Base-by-base conservation (phyloP, 2,329 filamentous ascomycete genomes). In the Hymenoscyphus occultus region DNA sequence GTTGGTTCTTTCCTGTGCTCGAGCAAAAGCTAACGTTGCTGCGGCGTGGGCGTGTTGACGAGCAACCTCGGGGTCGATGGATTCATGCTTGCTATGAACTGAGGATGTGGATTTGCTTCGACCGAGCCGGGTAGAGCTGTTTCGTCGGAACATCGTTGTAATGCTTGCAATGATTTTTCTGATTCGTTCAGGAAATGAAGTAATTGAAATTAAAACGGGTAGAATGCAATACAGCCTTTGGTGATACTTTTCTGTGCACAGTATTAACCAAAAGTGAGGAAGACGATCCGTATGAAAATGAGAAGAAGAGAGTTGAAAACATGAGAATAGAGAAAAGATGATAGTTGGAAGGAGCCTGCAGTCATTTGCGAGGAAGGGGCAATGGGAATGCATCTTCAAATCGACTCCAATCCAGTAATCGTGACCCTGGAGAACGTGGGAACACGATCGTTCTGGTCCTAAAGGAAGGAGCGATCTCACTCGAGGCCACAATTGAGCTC, bases 11-110 rank as follows among this genome's bases (percentile, higher is more conserved):
- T 78, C 78, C 62, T 79, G 79, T n/a, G 83, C 83, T 65, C 83
- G 80, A 6, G 78, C 74, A 72, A 85, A 90, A 1, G 88, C 89
- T 71, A 87, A 78, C 40, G 80, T 78, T 7, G 88, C 88, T 28
- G 88, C 88, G 48, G 83, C 81, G 48, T 86, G 82, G 7, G 88
- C 88, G 74, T 90, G 85, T 62, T 84, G 79, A 59, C 84, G 81
- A 1, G 84, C 83, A 3, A 77, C 74, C 12, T 75, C 76, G 1
- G 82, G 81, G 69, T 81, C 77, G 56, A 86, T 83, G 60, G 81
- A 78, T 60, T 83, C 79, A 22, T 84, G 75, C 65, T 78, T 77
- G 39, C 80, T 79, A n/a, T 28, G 79, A 39, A 80, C 76, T 40
- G 83, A 83, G 65, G 77, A 80, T n/a, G 79, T 79, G 6, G 84